Conservation (phyloP, 1,284 basidiomycete species). For the Tilletia walkeri region DNA sequence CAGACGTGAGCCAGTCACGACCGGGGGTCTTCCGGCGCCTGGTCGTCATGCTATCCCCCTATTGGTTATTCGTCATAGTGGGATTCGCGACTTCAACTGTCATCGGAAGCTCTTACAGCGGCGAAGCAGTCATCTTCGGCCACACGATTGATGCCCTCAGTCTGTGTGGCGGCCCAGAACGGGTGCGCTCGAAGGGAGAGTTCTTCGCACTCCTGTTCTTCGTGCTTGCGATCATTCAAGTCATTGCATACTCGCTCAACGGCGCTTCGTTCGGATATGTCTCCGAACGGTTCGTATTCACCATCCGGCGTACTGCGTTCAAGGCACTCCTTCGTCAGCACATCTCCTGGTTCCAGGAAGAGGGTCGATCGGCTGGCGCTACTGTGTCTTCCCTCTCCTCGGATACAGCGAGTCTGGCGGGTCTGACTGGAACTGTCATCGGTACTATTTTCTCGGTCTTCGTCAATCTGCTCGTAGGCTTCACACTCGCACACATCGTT, state of each 20-base stretch:
- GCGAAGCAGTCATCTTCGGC: constrained; percentile 47
- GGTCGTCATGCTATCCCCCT: constrained; percentile 28
- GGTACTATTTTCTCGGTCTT: constrained; percentile 47
- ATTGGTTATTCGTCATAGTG: constrained; percentile 35
- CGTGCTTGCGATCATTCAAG: constrained; percentile 41
- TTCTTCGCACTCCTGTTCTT: constrained; percentile 43
- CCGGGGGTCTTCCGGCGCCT: constrained; percentile 28
- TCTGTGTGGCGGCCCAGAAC: constrained; percentile 35
- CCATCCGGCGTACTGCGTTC: constrained; percentile 36
- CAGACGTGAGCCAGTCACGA: constrained; percentile 21
- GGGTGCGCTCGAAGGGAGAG: constrained; percentile 31
- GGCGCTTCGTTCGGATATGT: constrained; percentile 41
- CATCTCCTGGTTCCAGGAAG: constrained; percentile 37
- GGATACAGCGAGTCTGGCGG: constrained; percentile 43
- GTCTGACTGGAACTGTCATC: constrained; percentile 42
- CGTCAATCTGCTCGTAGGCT: constrained; percentile 44
- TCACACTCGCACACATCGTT: constrained; percentile 36
- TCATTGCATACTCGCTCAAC: constrained; percentile 42
- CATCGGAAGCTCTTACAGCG: constrained; percentile 45
- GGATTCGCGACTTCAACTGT: constrained; percentile 38
- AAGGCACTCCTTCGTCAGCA: constrained; percentile 36
- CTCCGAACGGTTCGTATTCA: constrained; percentile 43
- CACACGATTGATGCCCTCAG: constrained; percentile 49
- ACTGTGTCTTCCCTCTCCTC: constrained; percentile 41
- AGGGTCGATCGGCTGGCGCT: constrained; percentile 29